Percentiles rank a stretch among this genome's conserved stretches.
Conservation (phyloP, 2,329 filamentous ascomycete species). For the Hypoxylon sp. region DNA sequence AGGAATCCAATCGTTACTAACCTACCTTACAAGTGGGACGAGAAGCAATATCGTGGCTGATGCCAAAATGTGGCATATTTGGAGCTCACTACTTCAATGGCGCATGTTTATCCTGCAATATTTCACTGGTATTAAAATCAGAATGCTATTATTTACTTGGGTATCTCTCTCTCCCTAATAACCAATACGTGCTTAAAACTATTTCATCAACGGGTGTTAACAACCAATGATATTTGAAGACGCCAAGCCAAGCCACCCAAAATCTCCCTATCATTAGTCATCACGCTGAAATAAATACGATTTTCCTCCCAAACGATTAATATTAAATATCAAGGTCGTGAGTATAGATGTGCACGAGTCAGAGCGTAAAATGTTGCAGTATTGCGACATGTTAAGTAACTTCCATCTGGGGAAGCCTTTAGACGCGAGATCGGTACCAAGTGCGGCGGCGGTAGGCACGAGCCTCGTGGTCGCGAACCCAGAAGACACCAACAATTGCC, state of each 20-base stretch:
- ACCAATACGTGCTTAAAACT: constrained; percentile 14
- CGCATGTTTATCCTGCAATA: background rate
- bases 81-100: background rate
- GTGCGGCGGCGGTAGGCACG: constrained; percentile 52
- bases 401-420: constrained; percentile 17
- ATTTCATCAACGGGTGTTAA: constrained; percentile 5
- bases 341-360: no score
- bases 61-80: background rate
- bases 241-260: background rate
- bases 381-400: background rate
- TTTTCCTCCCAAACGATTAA: background rate
- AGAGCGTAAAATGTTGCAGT: background rate
- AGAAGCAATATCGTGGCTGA: background rate
- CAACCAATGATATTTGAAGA: constrained; percentile 4
- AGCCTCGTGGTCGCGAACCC: constrained; percentile 62
- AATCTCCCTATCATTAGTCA: constrained; percentile 3
- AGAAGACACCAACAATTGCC: constrained; percentile 69
- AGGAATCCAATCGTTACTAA: no score
- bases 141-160: constrained; percentile 9
- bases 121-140: constrained; percentile 5
- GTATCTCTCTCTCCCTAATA: constrained; percentile 5
- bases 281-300: background rate
- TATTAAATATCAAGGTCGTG: no score
- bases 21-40: background rate
- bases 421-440: constrained; percentile 52